Conservation (phyloP, 2,329 filamentous ascomycete genomes). For the Fusarium kyushuense region DNA sequence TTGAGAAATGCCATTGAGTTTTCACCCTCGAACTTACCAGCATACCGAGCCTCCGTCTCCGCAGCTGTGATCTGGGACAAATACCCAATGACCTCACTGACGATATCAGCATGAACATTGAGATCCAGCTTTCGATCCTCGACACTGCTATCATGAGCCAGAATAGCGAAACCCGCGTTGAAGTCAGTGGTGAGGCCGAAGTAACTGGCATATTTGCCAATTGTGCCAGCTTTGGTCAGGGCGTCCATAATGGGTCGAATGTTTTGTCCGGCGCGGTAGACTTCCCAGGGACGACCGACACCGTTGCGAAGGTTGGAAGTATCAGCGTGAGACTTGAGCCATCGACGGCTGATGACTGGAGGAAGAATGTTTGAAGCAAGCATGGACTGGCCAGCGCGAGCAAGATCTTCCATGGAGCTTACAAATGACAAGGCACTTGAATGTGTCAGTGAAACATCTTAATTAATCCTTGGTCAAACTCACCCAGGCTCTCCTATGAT, state of each 20-base stretch:
- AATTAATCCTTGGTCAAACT: neutral
- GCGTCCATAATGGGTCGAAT: conserved; percentile 46
- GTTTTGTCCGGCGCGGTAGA: conserved; percentile 47
- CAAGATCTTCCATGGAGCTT: conserved; percentile 38
- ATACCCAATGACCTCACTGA: conserved; percentile 41
- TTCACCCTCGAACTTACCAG: conserved; percentile 1
- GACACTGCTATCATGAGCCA: conserved; percentile 49
- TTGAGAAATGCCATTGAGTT: conserved; percentile 13
- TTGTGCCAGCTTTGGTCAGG: conserved; percentile 46
- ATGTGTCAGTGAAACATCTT: neutral
- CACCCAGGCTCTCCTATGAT: conserved; percentile 36
- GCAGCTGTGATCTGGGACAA: conserved; percentile 21
- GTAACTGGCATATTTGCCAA: conserved; percentile 49
- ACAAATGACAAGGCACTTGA: conserved; percentile 34
- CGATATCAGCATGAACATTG: conserved; percentile 52
- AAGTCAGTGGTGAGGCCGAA: conserved; percentile 37
- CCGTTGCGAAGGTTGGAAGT: conserved; percentile 53
- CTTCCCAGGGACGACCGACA: conserved; percentile 52
- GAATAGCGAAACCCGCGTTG: conserved; percentile 50
- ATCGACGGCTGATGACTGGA: conserved; percentile 46
- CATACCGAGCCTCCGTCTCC: conserved; percentile 27
- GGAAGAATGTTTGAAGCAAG: conserved; percentile 40
- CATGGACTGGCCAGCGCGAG: conserved; percentile 37
- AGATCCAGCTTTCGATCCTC: conserved; percentile 47
- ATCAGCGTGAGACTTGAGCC: conserved; percentile 48